Evolutionary conservation across 345 rosid species (phyloP).

Genomic region (Bruguiera gymnorhiza): DNA sequence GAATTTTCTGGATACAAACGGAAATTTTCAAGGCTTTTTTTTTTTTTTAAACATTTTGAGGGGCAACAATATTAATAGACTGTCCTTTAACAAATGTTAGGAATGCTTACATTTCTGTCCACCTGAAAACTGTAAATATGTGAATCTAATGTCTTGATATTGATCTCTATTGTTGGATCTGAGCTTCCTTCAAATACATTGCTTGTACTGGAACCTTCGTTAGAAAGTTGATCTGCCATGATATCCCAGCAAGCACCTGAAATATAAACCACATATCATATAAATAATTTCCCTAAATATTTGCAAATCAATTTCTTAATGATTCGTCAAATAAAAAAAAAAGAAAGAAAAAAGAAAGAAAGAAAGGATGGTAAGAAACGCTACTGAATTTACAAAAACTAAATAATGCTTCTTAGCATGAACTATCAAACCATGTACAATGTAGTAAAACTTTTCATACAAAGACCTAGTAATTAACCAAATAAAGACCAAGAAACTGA

Average conservation of each 20-base stretch:
- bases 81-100: not conserved
- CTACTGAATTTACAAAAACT: no score
- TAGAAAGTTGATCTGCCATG: slow-evolving; percentile 58
- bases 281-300: not conserved
- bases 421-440: no score
- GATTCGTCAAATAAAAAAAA: no score
- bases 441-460: no score
- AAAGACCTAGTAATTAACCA: no score
- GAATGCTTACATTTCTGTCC: slow-evolving; percentile 61
- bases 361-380: no score
- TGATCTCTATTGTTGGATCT: slow-evolving; percentile 62
- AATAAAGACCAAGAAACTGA: no score
- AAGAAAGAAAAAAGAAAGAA: no score
- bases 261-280: slow-evolving; percentile 12
- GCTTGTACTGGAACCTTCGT: slow-evolving; percentile 53
- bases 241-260: slow-evolving; percentile 19
- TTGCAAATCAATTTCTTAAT: not conserved
- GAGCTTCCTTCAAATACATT: slow-evolving; percentile 45
- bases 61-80: not conserved
- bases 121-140: slow-evolving; percentile 60
- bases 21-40: not conserved
- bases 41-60: not conserved
- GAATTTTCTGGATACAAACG: not conserved
- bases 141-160: slow-evolving; percentile 85
- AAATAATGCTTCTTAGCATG: no score